Conservation (phyloP, 352 stramenopile species). For the Phytophthora cryptogea region DNA sequence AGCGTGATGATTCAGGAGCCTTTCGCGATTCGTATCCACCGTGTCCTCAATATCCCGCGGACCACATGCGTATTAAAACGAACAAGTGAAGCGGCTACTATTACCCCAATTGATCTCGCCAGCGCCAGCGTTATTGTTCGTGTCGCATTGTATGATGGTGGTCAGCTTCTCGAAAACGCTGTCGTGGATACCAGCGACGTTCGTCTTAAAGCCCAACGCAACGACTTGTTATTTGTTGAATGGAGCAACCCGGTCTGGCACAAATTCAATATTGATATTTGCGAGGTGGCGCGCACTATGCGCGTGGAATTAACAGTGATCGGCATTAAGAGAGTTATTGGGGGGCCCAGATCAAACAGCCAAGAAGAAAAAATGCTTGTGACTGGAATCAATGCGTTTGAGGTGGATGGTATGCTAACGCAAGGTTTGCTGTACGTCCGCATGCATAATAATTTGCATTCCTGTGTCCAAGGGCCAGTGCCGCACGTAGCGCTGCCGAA, state of each 20-base stretch:
- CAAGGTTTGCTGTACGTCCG: slow-evolving; percentile 64
- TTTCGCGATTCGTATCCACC: slow-evolving; percentile 66
- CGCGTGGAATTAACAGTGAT: slow-evolving; percentile 72
- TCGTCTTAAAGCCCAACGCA: slow-evolving; percentile 61
- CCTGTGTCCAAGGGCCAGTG: slow-evolving; percentile 62
- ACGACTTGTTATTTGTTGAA: slow-evolving; percentile 68
- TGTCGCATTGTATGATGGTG: slow-evolving; percentile 73
- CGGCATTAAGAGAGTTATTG: slow-evolving; percentile 64
- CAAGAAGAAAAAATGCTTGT: slow-evolving; percentile 71
- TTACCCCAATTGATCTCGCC: slow-evolving; percentile 48
- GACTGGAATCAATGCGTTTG: slow-evolving; percentile 79
- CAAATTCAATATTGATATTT: slow-evolving; percentile 77
- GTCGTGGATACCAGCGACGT: slow-evolving; percentile 68
- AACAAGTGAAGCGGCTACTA: slow-evolving; percentile 57
- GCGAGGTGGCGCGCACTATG: slow-evolving; percentile 71
- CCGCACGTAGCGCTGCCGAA: slow-evolving; percentile 67
- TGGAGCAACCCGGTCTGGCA: slow-evolving; percentile 76
- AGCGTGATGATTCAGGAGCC: slow-evolving; percentile 67
- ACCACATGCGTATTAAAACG: slow-evolving; percentile 61
- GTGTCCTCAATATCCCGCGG: slow-evolving; percentile 78
- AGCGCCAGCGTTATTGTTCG: slow-evolving; percentile 73
- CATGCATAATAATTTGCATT: slow-evolving; percentile 80
- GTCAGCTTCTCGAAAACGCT: slow-evolving; percentile 60
- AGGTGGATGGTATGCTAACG: slow-evolving; percentile 64
- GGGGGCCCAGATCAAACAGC: slow-evolving; percentile 23